A percentile compares a stretch with the other conserved stretches of the same genome.
phyloP scores from a whole-genome alignment of 1,139 yeast species.

The Yamadazyma taylorii region DNA sequence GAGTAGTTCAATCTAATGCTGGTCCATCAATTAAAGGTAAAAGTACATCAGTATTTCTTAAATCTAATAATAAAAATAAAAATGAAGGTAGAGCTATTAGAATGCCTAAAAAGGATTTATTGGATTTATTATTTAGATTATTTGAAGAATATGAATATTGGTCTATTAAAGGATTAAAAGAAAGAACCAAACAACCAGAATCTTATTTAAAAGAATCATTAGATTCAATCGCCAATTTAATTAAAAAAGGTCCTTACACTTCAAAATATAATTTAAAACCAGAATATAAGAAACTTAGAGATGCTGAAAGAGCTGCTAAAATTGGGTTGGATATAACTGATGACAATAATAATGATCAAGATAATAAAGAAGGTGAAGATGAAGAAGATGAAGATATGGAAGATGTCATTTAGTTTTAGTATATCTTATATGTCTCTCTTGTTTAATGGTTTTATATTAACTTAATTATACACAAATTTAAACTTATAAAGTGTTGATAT shows the following conservation, averaged over 20 bases:
- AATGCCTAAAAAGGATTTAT: conserved; percentile 88
- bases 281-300: conserved; percentile 81
- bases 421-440: no score
- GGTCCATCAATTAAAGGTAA: conserved; percentile 78
- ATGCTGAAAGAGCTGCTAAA: conserved; percentile 70
- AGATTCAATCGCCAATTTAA: conserved; percentile 85
- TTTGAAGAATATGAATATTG: conserved; percentile 96
- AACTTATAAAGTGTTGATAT: conserved; percentile 64
- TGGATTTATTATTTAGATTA: conserved; percentile 82
- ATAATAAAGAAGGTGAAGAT: conserved; percentile 46
- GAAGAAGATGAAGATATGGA: conserved; percentile 46
- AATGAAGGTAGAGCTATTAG: conserved; percentile 88
- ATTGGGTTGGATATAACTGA: conserved; percentile 46
- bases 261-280: conserved; percentile 86
- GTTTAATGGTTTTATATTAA: conserved; percentile 2
- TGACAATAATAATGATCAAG: conserved; percentile 46
- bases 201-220: conserved; percentile 86
- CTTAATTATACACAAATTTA: conserved; percentile 11
- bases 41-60: conserved; percentile 61
- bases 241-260: conserved; percentile 95
- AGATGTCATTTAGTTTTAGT: conserved; percentile 25
- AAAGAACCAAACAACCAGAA: conserved; percentile 95
- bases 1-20: conserved; percentile 81
- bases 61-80: conserved; percentile 36
- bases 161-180: conserved; percentile 92